Percentiles rank a stretch among this genome's conserved stretches.
Conservation (phyloP, 805 yeast species). For the Hanseniaspora pseudoguilliermondii region DNA sequence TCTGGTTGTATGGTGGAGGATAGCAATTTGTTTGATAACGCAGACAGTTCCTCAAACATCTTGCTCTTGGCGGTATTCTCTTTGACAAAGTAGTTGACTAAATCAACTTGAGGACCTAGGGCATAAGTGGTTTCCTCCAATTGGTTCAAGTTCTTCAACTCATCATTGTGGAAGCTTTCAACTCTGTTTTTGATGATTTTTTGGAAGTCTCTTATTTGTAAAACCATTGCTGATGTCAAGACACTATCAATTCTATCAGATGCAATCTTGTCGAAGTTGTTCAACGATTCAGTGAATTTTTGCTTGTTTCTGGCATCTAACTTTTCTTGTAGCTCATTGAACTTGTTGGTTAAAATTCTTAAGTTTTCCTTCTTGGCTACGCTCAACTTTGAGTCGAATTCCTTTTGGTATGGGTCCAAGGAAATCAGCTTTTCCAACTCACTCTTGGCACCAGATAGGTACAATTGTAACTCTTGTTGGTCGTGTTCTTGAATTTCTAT, state of each 20-base stretch:
- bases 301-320: conserved; percentile 47
- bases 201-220: conserved; percentile 56
- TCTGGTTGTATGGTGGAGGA: conserved; percentile 16
- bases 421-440: neutral
- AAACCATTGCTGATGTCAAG: conserved; percentile 50
- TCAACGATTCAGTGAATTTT: conserved; percentile 51
- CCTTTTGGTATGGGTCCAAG: conserved; percentile 1
- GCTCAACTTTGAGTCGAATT: conserved; percentile 14
- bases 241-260: conserved; percentile 63
- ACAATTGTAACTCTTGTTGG: conserved; percentile 1
- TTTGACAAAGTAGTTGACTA: conserved; percentile 30
- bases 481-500: conserved; percentile 7
- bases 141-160: conserved; percentile 55
- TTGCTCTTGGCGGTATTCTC: conserved; percentile 29
- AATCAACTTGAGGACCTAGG: conserved; percentile 30
- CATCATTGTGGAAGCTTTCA: conserved; percentile 64
- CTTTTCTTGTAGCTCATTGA: conserved; percentile 46
- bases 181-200: conserved; percentile 44
- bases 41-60: conserved; percentile 20
- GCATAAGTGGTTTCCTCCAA: conserved; percentile 42
- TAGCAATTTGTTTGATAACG: conserved; percentile 19
- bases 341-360: conserved; percentile 46
- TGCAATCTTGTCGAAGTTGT: conserved; percentile 52
- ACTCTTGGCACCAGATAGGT: conserved; percentile 1
- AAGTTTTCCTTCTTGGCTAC: conserved; percentile 44